Evolutionary conservation across 768 basidiomycete species (phyloP).

Genomic region (Cyclocybe cylindracea): DNA sequence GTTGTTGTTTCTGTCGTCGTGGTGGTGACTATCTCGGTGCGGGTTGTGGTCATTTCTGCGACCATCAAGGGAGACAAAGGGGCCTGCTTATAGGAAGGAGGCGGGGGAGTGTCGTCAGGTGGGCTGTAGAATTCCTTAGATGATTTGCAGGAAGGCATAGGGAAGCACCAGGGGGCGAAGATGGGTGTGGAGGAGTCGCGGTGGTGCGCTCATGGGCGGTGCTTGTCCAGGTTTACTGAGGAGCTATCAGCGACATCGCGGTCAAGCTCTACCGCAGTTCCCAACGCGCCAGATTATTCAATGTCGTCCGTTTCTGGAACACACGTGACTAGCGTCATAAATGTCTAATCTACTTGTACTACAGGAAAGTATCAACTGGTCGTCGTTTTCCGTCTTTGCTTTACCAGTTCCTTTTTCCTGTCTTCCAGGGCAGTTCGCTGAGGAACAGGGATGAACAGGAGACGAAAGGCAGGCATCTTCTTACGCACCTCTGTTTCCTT

Average conservation of each 20-base stretch:
- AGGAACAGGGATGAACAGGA: background rate
- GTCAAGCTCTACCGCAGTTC: too few relatives aligned
- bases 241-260: too few relatives aligned
- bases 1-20: constrained; percentile 51
- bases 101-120: constrained; percentile 3
- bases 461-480: background rate
- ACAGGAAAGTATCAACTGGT: constrained; percentile 25
- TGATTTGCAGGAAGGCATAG: constrained; percentile 1
- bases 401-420: constrained; percentile 50
- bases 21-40: constrained; percentile 45
- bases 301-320: too few relatives aligned
- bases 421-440: constrained; percentile 65
- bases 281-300: too few relatives aligned
- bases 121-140: constrained; percentile 5
- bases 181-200: too few relatives aligned
- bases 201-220: too few relatives aligned
- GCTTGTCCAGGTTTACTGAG: too few relatives aligned
- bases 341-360: constrained; percentile 8
- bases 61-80: constrained; percentile 33
- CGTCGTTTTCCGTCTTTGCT: constrained; percentile 50
- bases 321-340: background rate
- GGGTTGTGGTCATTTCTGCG: constrained; percentile 49
- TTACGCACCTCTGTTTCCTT: constrained; percentile 73
- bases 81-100: constrained; percentile 18
- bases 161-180: too few relatives aligned